phyloP scores from a whole-genome alignment of 441 rosid genomes.

The Viola pubescens region DNA sequence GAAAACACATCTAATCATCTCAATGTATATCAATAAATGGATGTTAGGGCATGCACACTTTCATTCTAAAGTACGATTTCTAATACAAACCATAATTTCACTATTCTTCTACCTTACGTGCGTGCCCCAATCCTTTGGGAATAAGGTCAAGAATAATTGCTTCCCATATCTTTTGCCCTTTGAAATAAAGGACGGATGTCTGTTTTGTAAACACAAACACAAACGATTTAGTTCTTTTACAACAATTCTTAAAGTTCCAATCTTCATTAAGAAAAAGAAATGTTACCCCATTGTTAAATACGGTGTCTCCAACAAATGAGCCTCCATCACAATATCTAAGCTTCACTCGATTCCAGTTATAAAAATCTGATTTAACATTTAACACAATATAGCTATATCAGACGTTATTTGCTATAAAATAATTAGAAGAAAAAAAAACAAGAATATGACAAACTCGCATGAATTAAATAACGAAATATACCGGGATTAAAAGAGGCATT shows the following conservation, averaged over 20 bases:
- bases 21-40: too few relatives aligned
- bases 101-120: constrained; percentile 41
- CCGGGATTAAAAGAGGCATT: constrained; percentile 80
- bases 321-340: constrained; percentile 95
- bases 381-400: not conserved
- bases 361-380: constrained; percentile 54
- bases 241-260: too few relatives aligned
- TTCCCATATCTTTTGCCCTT: constrained; percentile 80
- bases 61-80: not conserved
- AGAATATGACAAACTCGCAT: not conserved
- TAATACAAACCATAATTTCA: too few relatives aligned
- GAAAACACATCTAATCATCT: too few relatives aligned
- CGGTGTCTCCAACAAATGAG: constrained; percentile 77
- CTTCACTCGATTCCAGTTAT: constrained; percentile 92
- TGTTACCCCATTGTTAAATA: constrained; percentile 60
- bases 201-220: constrained; percentile 28
- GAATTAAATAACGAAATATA: constrained; percentile 3
- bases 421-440: not conserved
- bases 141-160: constrained; percentile 22
- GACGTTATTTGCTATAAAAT: not conserved
- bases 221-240: constrained; percentile 8
- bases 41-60: too few relatives aligned
- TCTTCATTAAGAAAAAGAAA: too few relatives aligned
- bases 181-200: constrained; percentile 79
- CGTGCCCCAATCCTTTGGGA: constrained; percentile 52